Evolutionary conservation across 768 basidiomycete species (phyloP).

Genomic region (Cystofilobasidium bisporidii): DNA sequence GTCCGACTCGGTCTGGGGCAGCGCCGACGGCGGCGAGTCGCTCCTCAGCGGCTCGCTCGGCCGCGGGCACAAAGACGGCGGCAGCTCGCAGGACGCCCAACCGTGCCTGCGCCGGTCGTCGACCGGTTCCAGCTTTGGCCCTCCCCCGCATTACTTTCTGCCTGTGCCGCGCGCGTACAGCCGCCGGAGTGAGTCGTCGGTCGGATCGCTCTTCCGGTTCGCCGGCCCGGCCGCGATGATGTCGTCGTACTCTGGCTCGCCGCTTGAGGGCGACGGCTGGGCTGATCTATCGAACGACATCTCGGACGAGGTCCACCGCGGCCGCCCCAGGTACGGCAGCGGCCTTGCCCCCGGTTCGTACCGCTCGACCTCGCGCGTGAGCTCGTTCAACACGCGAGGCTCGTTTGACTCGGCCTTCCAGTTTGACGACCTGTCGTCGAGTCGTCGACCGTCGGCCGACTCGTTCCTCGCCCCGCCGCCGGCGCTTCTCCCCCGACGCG

Average conservation of each 20-base stretch:
- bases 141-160: too few relatives aligned
- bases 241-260: neutral
- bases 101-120: neutral
- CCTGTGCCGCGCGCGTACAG: neutral
- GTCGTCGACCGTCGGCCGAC: neutral
- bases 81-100: neutral
- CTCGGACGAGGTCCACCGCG: neutral
- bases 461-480: neutral
- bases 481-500: neutral
- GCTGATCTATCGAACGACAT: slow-evolving; percentile 1
- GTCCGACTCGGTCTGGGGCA: neutral
- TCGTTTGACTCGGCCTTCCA: slow-evolving; percentile 20
- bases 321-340: neutral
- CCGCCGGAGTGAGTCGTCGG: neutral
- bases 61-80: neutral
- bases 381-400: neutral
- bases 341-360: neutral
- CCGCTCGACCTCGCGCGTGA: neutral
- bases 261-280: slow-evolving; percentile 9
- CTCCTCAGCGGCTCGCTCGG: neutral
- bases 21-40: slow-evolving; percentile 5
- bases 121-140: neutral
- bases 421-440: slow-evolving; percentile 4
- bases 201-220: neutral
- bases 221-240: neutral